Evolutionary conservation across 2,329 filamentous ascomycete genomes (phyloP), one percentile per base, ranked within the genome.

Genomic region (Colletotrichum filicis): DNA sequence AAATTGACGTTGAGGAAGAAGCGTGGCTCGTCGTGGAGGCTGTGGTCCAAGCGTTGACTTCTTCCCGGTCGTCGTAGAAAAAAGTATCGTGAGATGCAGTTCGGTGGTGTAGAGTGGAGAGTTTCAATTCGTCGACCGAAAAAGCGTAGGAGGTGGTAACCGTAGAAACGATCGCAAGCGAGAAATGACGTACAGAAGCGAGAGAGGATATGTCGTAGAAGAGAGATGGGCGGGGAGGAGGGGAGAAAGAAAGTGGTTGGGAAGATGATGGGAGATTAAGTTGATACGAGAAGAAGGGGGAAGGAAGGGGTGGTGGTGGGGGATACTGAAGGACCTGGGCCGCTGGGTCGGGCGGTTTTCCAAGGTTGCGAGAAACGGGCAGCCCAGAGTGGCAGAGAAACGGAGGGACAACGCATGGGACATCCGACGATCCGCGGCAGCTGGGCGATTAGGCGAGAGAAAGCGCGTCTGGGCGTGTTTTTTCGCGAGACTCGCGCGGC

Each of bases 101-200:
- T 63, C 35, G 68, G 42, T 66, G 28, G 32, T 69, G 57, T 46
- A 60, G 71, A 74, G 76, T 75, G 74, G 75, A 75, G 75, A 73
- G 70, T 70, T 53, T 67, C 71, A 42, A 26, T 57, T 30, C 37
- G 57, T 68, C 60, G 55, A 5, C 28, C 32, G 37, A 61, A 19
- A 26, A 42, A 49, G 53, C 32, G 42, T 16, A 52, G 37, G 60
- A 12, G 22, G 53, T 42, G 55, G 71, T 70, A 55, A 57, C 66
- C 55, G 60, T 66, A 57, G 66, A 70, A 73, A 73, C 71, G 53
- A 73, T 71, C 49, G 66, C 55, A 66, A 61, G 60, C 64, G 52
- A 42, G 46, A 32, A 67, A 69, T 65, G 74, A 67, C 65, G 67
- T 58, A 66, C 28, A 57, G 65, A 59, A 57, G 46, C 55, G 55